Base-by-base conservation (phyloP, 2,329 filamentous ascomycete genomes). In the Ceratocystis eucalypticola region DNA sequence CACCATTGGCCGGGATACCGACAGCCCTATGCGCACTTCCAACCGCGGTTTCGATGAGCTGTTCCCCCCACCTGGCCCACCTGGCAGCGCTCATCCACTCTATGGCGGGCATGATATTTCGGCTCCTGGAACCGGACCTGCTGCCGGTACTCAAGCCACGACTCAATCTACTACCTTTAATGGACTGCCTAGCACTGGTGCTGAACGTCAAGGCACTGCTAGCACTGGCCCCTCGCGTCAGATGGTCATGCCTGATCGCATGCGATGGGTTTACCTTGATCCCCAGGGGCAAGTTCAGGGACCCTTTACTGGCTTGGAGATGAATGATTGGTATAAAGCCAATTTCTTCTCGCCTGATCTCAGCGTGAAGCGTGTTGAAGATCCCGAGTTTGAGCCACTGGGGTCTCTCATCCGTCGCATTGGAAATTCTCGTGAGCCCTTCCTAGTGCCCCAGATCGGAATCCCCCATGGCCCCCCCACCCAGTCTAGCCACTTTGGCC, bases 291-390 rank as follows among this genome's bases (percentile, higher is more conserved):
- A 90, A 69, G 87, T 91, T 5, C 94, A 99, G 74, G 94, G 94
- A 0, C 94, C 94, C 0, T 99, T 94, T 77, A 96, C 91, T 48
- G 94, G 94, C 1, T 79, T 99, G 62, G 94, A 99, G 76, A 99
- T 99, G 94, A 95, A 99, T 71, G 95, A 99, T 72, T 99, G 94
- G 94, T 99, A 97, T 77, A 97, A 97, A 75, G 93, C 92, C 46
- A 92, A 93, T 59, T 99, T 97, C 78, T 99, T 99, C 76, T 96
- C 91, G 0, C 87, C 93, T 0, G 93, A 99, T 71, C 80, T 99
- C 22, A 85, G 95, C 55, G 94, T 99, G 41, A 96, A 95, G 78
- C 96, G 96, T 74, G 80, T 93, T 4, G 94, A 99, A 74, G 94
- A 99, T 72, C 80, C 82, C 0, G 93, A 99, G 62, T 99, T 96